Conservation (phyloP, 1,284 basidiomycete species). For the Farysia itapuensis region DNA sequence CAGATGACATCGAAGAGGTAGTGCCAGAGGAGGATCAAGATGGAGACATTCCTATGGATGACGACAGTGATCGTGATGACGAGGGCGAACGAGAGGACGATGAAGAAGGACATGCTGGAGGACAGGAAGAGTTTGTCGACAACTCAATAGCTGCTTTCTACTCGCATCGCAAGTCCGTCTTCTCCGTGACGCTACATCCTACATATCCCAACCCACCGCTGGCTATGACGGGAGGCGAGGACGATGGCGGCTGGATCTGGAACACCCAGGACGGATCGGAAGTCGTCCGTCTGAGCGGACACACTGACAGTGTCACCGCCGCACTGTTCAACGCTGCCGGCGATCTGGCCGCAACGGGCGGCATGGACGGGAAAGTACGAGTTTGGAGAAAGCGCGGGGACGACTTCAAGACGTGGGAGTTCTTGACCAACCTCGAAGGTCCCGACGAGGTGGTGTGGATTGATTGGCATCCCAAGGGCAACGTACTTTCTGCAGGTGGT, state of each 20-base stretch:
- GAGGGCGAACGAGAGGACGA: constrained; percentile 1
- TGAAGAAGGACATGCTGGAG: constrained; percentile 11
- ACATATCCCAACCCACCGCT: constrained; percentile 74
- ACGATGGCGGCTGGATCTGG: constrained; percentile 93
- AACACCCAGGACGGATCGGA: constrained; percentile 79
- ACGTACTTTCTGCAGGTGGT: constrained; percentile 83
- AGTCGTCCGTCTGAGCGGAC: constrained; percentile 82
- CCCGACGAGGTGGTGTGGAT: constrained; percentile 95
- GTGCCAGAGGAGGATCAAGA: constrained; percentile 36
- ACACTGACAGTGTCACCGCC: constrained; percentile 84
- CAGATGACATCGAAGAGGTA: constrained; percentile 34
- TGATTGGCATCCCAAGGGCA: constrained; percentile 92
- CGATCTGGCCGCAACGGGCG: constrained; percentile 87
- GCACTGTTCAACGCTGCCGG: constrained; percentile 83
- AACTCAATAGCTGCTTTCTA: constrained; percentile 58
- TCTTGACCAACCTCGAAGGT: constrained; percentile 85
- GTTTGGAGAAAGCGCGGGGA: constrained; percentile 71
- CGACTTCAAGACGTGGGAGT: constrained; percentile 81
- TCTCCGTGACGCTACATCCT: constrained; percentile 77
- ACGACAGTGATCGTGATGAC: constrained; percentile 23
- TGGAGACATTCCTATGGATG: constrained; percentile 39
- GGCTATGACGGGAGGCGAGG: constrained; percentile 89
- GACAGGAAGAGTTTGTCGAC: constrained; percentile 48
- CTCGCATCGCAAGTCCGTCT: constrained; percentile 67
- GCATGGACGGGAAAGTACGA: constrained; percentile 93